Conservation (phyloP, 1,284 basidiomycete species). For the Pseudozyma hubeiensis region DNA sequence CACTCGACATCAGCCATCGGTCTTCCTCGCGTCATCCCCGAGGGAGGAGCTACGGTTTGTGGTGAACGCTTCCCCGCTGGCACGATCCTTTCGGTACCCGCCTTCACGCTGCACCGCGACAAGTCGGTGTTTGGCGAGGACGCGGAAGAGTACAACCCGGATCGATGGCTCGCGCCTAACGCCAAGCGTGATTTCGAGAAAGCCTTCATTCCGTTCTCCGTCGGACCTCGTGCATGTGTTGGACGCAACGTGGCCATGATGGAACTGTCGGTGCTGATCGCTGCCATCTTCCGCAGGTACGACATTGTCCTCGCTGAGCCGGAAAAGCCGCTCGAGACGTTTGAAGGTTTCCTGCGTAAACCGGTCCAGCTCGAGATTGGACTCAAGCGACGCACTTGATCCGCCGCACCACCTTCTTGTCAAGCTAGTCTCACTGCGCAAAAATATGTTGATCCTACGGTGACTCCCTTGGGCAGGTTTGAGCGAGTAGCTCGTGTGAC, state of each 20-base stretch:
- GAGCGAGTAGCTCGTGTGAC: background rate
- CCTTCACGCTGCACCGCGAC: constrained; percentile 81
- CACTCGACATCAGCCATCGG: constrained; percentile 82
- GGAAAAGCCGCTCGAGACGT: constrained; percentile 46
- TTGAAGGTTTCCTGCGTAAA: constrained; percentile 62
- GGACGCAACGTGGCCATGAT: constrained; percentile 61
- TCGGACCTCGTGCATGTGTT: constrained; percentile 62
- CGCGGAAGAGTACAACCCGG: constrained; percentile 77
- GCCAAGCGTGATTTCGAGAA: constrained; percentile 55
- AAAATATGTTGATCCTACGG: background rate
- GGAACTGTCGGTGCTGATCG: constrained; percentile 57
- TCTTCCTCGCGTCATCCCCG: constrained; percentile 70
- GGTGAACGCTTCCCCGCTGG: constrained; percentile 76
- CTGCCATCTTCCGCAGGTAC: constrained; percentile 54
- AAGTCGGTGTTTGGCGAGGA: constrained; percentile 80
- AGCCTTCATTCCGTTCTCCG: constrained; percentile 60
- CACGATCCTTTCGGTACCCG: constrained; percentile 69
- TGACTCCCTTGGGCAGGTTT: too few relatives aligned
- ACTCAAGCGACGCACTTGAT: constrained; percentile 43
- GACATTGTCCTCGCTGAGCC: constrained; percentile 59
- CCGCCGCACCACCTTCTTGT: too few relatives aligned
- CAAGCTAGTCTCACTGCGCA: background rate
- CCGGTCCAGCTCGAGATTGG: constrained; percentile 49
- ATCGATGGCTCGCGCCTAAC: constrained; percentile 80
- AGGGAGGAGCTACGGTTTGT: constrained; percentile 50